phyloP scores from a whole-genome alignment of 73 alveolate species.

The Tetrahymena elliotti region DNA sequence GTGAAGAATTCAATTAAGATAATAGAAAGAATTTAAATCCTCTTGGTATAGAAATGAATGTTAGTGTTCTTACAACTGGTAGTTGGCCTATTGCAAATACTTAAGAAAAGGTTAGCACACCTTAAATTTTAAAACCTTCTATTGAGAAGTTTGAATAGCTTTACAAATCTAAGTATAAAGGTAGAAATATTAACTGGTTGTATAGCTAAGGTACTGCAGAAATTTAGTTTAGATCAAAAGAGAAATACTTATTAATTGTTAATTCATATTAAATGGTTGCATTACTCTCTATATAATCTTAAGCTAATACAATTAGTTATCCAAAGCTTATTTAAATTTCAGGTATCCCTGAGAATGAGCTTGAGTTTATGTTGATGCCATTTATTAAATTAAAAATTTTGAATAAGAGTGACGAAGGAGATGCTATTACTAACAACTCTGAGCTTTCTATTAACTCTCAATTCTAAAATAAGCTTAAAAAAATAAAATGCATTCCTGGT shows the following conservation, averaged over 20 bases:
- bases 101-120: neutral
- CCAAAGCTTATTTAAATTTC: neutral
- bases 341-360: constrained; percentile 8
- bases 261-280: constrained; percentile 9
- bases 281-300: neutral
- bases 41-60: neutral
- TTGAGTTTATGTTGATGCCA: constrained; percentile 23
- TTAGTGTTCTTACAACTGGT: neutral
- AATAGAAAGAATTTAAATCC: neutral
- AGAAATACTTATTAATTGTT: constrained; percentile 8
- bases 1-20: neutral
- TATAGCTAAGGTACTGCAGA: constrained; percentile 27
- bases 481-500: constrained; percentile 16
- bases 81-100: neutral
- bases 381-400: constrained; percentile 13
- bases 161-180: neutral
- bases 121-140: neutral
- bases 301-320: neutral
- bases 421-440: neutral
- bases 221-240: neutral
- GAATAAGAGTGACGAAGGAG: constrained; percentile 7
- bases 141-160: neutral
- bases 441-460: neutral
- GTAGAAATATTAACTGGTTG: constrained; percentile 17
- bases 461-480: constrained; percentile 1